These are phyloP conservation scores for Claviceps pusilla DNA, from an alignment of 2,329 filamentous ascomycete species.

Conservation along the genomic window DNA sequence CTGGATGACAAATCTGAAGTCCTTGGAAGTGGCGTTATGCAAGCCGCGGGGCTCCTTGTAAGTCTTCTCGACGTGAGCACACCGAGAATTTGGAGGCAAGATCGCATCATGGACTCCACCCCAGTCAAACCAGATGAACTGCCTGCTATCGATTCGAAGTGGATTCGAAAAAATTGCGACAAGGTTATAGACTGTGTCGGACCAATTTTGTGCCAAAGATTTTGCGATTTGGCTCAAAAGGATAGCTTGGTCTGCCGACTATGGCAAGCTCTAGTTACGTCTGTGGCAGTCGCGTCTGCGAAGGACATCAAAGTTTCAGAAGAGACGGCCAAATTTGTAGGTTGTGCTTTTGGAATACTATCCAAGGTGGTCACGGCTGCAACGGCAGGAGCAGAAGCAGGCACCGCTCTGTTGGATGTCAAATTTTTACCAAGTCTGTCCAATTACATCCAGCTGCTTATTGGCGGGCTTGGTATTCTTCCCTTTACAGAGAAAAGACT, in stretches of 20 bases:
- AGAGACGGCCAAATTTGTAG: slow-evolving; percentile 69
- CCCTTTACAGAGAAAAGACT: slow-evolving; percentile 50
- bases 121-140: slow-evolving; percentile 56
- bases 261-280: slow-evolving; percentile 46
- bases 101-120: slow-evolving; percentile 48
- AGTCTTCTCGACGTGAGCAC: slow-evolving; percentile 50
- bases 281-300: slow-evolving; percentile 50
- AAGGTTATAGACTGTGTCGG: slow-evolving; percentile 49
- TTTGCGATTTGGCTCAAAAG: slow-evolving; percentile 46
- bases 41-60: slow-evolving; percentile 54
- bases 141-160: slow-evolving; percentile 70
- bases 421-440: slow-evolving; percentile 41
- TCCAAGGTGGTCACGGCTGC: slow-evolving; percentile 30
- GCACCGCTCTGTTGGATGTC: slow-evolving; percentile 17
- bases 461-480: slow-evolving; percentile 38
- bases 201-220: slow-evolving; percentile 45
- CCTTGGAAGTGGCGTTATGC: slow-evolving; percentile 36
- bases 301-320: slow-evolving; percentile 84
- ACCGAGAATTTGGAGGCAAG: slow-evolving; percentile 55
- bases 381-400: not conserved
- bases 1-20: slow-evolving; percentile 20
- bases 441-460: slow-evolving; percentile 32
- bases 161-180: slow-evolving; percentile 60
- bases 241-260: slow-evolving; percentile 38
- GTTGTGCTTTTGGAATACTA: slow-evolving; percentile 53